These are phyloP conservation scores for Leccinum colubrinum DNA, from an alignment of 1,284 basidiomycete species.

Conservation along the genomic window DNA sequence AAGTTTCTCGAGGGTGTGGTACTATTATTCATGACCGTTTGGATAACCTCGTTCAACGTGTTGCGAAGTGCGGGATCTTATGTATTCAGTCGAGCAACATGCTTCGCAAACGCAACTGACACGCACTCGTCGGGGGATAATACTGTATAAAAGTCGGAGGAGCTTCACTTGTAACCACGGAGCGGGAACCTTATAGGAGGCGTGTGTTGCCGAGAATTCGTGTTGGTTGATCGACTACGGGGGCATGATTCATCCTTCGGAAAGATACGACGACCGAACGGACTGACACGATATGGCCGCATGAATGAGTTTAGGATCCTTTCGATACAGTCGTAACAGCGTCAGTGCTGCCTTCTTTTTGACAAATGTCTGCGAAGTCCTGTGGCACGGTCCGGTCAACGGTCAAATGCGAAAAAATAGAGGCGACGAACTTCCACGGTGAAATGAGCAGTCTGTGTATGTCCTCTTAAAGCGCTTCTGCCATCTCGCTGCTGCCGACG, in stretches of 20 bases:
- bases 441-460: too few species aligned
- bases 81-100: constrained; percentile 31
- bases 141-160: constrained; percentile 87
- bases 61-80: constrained; percentile 82
- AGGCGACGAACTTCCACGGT: neutral
- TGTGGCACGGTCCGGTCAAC: constrained; percentile 29
- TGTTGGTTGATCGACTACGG: constrained; percentile 85
- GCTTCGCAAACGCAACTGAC: neutral
- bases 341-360: constrained; percentile 99
- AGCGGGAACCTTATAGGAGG: constrained; percentile 97
- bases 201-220: constrained; percentile 86
- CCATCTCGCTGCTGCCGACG: too few species aligned
- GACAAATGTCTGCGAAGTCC: constrained; percentile 92
- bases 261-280: too few species aligned
- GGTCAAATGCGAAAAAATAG: too few species aligned
- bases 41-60: constrained; percentile 82
- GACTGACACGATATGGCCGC: too few species aligned
- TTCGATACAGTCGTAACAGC: constrained; percentile 89
- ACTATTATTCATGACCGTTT: constrained; percentile 83
- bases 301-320: too few species aligned
- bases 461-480: too few species aligned
- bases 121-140: constrained; percentile 87
- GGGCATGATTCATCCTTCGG: neutral
- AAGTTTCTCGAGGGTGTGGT: too few species aligned
- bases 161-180: constrained; percentile 99